Conservation (phyloP, 2,329 filamentous ascomycete species). For the Aspergillus viridinutans region DNA sequence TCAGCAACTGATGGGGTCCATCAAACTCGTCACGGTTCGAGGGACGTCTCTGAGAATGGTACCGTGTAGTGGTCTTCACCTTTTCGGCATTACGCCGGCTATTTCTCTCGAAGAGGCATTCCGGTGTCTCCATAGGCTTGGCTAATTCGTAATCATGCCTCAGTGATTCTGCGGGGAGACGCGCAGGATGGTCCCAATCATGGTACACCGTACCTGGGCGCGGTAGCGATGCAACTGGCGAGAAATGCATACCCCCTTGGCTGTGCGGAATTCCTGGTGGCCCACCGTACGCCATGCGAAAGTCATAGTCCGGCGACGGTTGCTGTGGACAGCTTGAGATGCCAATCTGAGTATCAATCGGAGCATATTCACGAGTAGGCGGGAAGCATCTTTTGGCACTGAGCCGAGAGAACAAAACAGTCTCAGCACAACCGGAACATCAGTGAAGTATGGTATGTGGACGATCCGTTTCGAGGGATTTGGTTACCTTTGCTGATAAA, state of each 20-base stretch:
- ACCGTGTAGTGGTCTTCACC: conserved; percentile 28
- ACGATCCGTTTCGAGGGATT: conserved; percentile 3
- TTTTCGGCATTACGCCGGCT: conserved; percentile 30
- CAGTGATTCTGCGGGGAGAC: conserved; percentile 27
- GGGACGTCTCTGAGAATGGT: conserved; percentile 58
- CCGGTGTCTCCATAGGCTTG: conserved; percentile 29
- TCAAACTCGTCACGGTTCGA: conserved; percentile 88
- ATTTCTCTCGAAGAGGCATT: conserved; percentile 35
- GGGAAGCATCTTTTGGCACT: conserved; percentile 31
- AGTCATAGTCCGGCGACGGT: conserved; percentile 28
- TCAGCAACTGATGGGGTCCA: conserved; percentile 76
- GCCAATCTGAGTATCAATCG: conserved; percentile 25
- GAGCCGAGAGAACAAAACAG: conserved; percentile 14
- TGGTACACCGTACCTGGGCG: conserved; percentile 27
- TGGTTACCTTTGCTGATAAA: conserved; percentile 38
- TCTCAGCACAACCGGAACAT: conserved; percentile 14
- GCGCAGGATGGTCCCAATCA: conserved; percentile 32
- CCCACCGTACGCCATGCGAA: conserved; percentile 27
- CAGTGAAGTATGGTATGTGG: conserved; percentile 1
- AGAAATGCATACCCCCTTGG: conserved; percentile 26
- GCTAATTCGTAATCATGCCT: conserved; percentile 31
- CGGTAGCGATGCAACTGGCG: conserved; percentile 28
- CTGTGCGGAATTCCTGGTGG: conserved; percentile 25
- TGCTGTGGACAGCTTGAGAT: conserved; percentile 17
- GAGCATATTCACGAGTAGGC: conserved; percentile 23